Evolutionary conservation across 352 stramenopile species (phyloP).

Genomic region (Sclerospora graminicola): DNA sequence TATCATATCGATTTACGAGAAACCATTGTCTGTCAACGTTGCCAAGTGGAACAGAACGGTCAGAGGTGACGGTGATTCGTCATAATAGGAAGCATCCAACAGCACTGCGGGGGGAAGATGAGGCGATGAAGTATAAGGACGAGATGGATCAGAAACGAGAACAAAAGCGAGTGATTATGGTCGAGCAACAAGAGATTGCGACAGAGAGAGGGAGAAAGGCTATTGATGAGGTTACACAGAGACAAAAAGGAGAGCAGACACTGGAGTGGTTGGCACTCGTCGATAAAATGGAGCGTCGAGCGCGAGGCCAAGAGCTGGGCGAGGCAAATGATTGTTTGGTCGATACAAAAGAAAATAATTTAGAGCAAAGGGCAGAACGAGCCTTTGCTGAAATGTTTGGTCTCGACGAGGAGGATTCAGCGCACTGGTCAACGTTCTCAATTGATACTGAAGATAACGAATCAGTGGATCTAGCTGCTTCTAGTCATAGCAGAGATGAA

Average conservation of each 20-base stretch:
- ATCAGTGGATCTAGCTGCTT: conserved; percentile 5
- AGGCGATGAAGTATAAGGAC: conserved; percentile 29
- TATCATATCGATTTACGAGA: conserved; percentile 43
- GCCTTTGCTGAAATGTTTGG: conserved; percentile 39
- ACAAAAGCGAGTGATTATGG: conserved; percentile 15
- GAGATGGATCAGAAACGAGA: conserved; percentile 35
- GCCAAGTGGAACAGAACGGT: not conserved
- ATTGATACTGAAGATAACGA: conserved; percentile 15
- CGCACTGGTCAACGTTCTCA: conserved; percentile 20
- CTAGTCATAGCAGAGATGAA: conserved; percentile 4
- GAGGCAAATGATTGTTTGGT: conserved; percentile 4
- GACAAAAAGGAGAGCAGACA: conserved; percentile 26
- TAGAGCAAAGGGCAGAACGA: conserved; percentile 12
- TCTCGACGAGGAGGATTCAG: conserved; percentile 22
- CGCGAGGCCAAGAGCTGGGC: conserved; percentile 7
- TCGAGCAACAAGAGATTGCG: conserved; percentile 29
- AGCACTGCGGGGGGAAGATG: conserved; percentile 21
- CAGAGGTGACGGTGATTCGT: conserved; percentile 39
- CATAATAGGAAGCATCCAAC: conserved; percentile 37
- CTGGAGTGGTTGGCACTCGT: conserved; percentile 45
- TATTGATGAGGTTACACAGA: conserved; percentile 20
- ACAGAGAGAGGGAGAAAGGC: conserved; percentile 28
- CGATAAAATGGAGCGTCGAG: conserved; percentile 30
- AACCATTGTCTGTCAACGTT: conserved; percentile 26
- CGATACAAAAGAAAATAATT: conserved; percentile 2